Evolutionary conservation across 805 yeast species (phyloP).

Genomic region (Soucietia sequanensis): DNA sequence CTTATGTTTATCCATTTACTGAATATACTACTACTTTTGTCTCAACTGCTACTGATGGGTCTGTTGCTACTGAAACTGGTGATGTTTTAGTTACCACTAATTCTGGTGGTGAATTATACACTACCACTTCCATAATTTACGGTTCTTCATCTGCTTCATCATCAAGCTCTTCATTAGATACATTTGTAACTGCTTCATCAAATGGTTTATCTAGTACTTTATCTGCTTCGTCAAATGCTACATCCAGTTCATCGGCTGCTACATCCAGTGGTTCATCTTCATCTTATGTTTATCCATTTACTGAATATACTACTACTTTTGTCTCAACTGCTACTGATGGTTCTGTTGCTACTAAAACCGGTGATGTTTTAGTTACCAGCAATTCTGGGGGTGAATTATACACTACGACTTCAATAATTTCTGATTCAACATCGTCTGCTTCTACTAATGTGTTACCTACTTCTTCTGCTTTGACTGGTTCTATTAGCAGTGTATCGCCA

Average conservation of each 20-base stretch:
- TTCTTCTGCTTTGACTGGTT: too few species aligned
- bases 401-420: conserved; percentile 1
- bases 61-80: conserved; percentile 15
- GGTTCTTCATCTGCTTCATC: too few species aligned
- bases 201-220: background rate
- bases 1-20: conserved; percentile 4
- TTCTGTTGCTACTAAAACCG: background rate
- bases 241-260: background rate
- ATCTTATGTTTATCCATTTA: background rate
- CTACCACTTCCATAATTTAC: too few species aligned
- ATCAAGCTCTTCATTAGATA: background rate
- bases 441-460: too few species aligned
- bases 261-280: conserved; percentile 1
- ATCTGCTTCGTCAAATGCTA: background rate
- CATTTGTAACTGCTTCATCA: background rate
- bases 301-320: conserved; percentile 1
- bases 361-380: conserved; percentile 1
- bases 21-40: conserved; percentile 11
- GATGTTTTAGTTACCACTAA: conserved; percentile 13
- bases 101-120: conserved; percentile 8
- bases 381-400: background rate
- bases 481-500: too few species aligned
- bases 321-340: background rate
- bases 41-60: conserved; percentile 11
- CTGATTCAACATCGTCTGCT: background rate